A percentile compares a stretch with the other conserved stretches of the same genome.
phyloP scores from a whole-genome alignment of 257 asterid genomes.

The Haberlea rhodopensis region DNA sequence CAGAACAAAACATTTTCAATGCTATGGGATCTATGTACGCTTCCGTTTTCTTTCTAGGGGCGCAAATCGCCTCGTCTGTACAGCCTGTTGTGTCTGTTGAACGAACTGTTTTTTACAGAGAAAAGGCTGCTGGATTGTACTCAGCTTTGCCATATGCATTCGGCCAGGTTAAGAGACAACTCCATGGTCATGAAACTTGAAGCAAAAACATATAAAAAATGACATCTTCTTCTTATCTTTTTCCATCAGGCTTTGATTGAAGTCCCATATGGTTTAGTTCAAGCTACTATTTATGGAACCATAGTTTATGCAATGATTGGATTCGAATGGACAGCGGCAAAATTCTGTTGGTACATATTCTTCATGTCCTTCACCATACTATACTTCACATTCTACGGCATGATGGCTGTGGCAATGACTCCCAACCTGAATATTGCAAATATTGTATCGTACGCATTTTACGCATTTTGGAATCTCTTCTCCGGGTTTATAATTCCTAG shows the following conservation, averaged over 20 bases:
- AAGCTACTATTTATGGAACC: conserved; percentile 26
- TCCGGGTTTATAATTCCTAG: conserved; percentile 31
- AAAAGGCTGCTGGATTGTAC: conserved; percentile 47
- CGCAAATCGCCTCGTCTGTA: conserved; percentile 23
- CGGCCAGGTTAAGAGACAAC: conserved; percentile 33
- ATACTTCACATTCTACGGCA: conserved; percentile 34
- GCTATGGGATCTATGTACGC: conserved; percentile 32
- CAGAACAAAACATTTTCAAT: conserved; percentile 24
- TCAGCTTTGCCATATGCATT: conserved; percentile 42
- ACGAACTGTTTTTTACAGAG: conserved; percentile 35
- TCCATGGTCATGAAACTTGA: not conserved
- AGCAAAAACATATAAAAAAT: not conserved
- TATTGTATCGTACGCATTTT: conserved; percentile 24
- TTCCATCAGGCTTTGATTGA: conserved; percentile 29
- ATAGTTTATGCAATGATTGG: conserved; percentile 41
- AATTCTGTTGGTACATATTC: conserved; percentile 31
- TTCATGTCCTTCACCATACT: conserved; percentile 27
- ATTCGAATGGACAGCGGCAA: conserved; percentile 34
- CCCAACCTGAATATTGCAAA: conserved; percentile 25
- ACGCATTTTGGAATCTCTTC: conserved; percentile 31
- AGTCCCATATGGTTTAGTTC: conserved; percentile 33
- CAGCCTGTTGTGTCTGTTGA: conserved; percentile 32
- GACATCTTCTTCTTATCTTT: not conserved
- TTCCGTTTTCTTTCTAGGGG: conserved; percentile 27
- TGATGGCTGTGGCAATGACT: conserved; percentile 29